Base-by-base conservation (phyloP, 306 rosid genomes). In the Vicia faba region DNA sequence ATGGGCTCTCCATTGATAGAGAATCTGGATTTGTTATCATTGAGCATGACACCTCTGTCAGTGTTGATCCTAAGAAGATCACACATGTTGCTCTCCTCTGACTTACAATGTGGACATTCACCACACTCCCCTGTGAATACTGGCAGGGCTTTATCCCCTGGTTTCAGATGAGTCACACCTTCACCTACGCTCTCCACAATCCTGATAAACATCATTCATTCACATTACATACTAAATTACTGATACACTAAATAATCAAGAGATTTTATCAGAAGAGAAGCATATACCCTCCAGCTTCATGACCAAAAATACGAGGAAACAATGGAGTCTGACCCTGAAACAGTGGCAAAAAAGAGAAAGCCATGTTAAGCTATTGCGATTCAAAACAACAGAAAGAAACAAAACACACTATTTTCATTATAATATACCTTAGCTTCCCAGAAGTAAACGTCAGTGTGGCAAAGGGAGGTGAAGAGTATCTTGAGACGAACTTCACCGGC, bases 51-150 rank as follows among this genome's bases (percentile, higher is more conserved):
- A 8, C 95, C 95, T 12, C 95, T 63, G 33, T 92, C 98, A 1
- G 98, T 87, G 71, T 92, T 89, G 82, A 92, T 89, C 75, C 98
- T 79, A 1, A 92, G 84, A 1, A 87, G 89, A 29, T 92, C 93
- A 60, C 98, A 92, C 96, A 92, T 81, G 88, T 92, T 92, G 83
- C 98, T 89, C 56, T 92, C 98, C 63, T 84, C 93, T 1, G 96
- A 89, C 64, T 84, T 76, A 43, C 98, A 92, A 68, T 89, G 98
- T 13, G 49, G 13, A 61, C 98, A 92, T n/a, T 89, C 95, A 65
- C 83, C 84, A 53, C 98, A 92, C 61, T 92, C 98, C 11, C 98
- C 98, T 0, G 96, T 92, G 86, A 92, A 92, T 16, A 89, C 91
- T 0, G 96, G 96, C 10, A 92, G 98, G 35, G 88, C 98, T 44